Evolutionary conservation across 139 green algal species (phyloP).

Genomic region (Micractinium sp.): DNA sequence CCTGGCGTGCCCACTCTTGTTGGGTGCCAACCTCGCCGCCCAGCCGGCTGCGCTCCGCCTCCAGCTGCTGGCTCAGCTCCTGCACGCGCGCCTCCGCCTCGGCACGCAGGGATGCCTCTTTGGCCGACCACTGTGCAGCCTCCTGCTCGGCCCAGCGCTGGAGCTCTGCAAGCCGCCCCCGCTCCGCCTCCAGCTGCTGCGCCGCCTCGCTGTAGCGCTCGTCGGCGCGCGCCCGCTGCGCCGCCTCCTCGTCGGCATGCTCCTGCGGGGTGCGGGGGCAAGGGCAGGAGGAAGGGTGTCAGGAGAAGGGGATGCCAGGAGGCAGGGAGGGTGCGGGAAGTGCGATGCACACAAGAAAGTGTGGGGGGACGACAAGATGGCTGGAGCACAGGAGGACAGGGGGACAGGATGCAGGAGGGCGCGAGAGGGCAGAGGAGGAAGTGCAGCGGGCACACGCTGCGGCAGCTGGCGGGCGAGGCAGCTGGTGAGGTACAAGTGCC

Average conservation of each 20-base stretch:
- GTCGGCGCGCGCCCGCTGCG: background rate
- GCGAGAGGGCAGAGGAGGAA: too few species aligned
- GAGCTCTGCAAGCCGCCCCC: background rate
- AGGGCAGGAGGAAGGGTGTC: background rate
- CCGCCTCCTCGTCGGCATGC: background rate
- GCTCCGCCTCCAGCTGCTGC: constrained; percentile 6
- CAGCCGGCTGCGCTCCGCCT: background rate
- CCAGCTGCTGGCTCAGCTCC: background rate
- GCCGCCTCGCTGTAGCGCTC: background rate
- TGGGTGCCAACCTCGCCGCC: background rate
- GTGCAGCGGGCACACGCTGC: too few species aligned
- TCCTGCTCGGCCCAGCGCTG: background rate
- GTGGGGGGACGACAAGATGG: too few species aligned
- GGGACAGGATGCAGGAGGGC: too few species aligned
- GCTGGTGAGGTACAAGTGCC: too few species aligned
- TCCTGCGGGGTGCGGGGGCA: background rate
- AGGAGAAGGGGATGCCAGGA: background rate
- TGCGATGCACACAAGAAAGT: background rate
- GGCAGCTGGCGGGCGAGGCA: too few species aligned
- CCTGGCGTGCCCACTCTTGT: background rate
- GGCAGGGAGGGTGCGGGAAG: background rate
- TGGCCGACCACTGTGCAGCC: background rate
- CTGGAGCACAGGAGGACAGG: too few species aligned
- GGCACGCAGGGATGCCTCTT: background rate
- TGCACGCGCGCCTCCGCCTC: background rate